Percentiles rank a stretch among this genome's conserved stretches.
phyloP scores from a whole-genome alignment of 805 yeast species.

The Schizosaccharomyces osmophilus region DNA sequence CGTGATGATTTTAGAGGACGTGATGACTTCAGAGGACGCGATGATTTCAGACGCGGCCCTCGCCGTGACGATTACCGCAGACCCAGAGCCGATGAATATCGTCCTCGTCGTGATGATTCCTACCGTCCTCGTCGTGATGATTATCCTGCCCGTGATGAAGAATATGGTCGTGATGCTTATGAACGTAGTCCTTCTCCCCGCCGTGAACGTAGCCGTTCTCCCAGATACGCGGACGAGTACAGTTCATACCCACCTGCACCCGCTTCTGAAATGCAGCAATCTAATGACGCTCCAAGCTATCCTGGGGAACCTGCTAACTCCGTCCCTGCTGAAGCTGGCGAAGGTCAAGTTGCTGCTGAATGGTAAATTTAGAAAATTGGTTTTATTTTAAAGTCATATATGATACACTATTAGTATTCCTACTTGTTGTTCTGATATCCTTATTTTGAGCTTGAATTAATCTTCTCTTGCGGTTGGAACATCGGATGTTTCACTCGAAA shows the following conservation, averaged over 20 bases:
- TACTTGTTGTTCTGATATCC: not conserved
- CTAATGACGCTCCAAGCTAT: not conserved
- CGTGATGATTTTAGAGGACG: conserved; percentile 1
- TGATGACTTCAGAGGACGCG: conserved; percentile 5
- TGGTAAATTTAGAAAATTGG: conserved; percentile 2
- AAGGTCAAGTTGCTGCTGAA: conserved; percentile 4
- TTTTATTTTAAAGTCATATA: conserved; percentile 1
- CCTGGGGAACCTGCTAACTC: too few relatives aligned
- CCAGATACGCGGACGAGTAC: conserved; percentile 3
- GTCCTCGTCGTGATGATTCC: conserved; percentile 5
- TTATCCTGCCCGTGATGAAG: not conserved
- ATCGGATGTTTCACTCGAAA: too few relatives aligned
- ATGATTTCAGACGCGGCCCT: conserved; percentile 5
- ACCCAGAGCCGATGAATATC: conserved; percentile 6
- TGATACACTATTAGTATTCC: conserved; percentile 3
- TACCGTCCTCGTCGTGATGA: not conserved
- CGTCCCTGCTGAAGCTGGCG: not conserved
- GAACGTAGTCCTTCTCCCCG: conserved; percentile 6
- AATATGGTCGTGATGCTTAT: not conserved
- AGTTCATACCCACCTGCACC: not conserved
- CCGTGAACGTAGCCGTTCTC: conserved; percentile 3
- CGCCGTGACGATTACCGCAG: conserved; percentile 7
- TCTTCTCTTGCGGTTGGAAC: too few relatives aligned
- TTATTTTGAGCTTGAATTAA: too few relatives aligned
- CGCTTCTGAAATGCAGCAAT: not conserved